Percentiles rank a stretch among this genome's conserved stretches.
These are phyloP conservation scores for Ustanciosporium gigantosporum DNA, from an alignment of 1,284 basidiomycete genomes.

Conservation along the genomic window DNA sequence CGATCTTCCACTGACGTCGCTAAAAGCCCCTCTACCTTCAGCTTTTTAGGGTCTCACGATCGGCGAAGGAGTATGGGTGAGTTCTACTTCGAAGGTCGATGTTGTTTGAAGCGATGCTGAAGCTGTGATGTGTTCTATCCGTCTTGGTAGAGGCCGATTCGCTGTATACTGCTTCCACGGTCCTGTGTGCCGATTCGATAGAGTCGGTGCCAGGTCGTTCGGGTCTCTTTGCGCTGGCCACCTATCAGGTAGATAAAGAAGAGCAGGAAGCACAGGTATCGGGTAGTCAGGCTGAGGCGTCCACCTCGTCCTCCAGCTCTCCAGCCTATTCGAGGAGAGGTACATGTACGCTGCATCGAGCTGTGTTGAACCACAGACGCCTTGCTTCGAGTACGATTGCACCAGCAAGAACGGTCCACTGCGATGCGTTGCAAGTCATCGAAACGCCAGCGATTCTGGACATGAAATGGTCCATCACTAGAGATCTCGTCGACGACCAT, in stretches of 20 bases:
- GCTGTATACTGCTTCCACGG: conserved; percentile 45
- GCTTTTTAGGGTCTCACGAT: too few species aligned
- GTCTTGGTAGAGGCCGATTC: conserved; percentile 5
- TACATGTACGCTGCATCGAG: conserved; percentile 29
- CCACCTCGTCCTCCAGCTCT: background rate
- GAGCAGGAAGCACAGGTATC: conserved; percentile 16
- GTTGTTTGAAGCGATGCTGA: too few species aligned
- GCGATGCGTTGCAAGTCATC: conserved; percentile 14
- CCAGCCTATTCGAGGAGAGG: conserved; percentile 49
- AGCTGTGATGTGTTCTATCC: too few species aligned
- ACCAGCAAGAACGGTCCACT: too few species aligned
- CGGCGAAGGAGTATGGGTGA: too few species aligned
- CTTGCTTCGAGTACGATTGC: too few species aligned
- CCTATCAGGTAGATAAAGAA: conserved; percentile 58
- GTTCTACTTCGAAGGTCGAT: too few species aligned
- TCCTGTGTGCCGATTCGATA: conserved; percentile 54
- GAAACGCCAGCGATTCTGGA: conserved; percentile 56
- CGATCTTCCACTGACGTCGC: too few species aligned
- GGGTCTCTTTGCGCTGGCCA: conserved; percentile 54
- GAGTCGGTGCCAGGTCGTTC: conserved; percentile 44
- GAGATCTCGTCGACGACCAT: background rate
- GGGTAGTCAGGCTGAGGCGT: background rate
- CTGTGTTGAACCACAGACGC: background rate
- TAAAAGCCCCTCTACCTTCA: too few species aligned
- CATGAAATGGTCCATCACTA: conserved; percentile 53